Evolutionary conservation across 805 yeast genomes (phyloP), one percentile per base, ranked within the genome.

Genomic region (Candida boleticola): DNA sequence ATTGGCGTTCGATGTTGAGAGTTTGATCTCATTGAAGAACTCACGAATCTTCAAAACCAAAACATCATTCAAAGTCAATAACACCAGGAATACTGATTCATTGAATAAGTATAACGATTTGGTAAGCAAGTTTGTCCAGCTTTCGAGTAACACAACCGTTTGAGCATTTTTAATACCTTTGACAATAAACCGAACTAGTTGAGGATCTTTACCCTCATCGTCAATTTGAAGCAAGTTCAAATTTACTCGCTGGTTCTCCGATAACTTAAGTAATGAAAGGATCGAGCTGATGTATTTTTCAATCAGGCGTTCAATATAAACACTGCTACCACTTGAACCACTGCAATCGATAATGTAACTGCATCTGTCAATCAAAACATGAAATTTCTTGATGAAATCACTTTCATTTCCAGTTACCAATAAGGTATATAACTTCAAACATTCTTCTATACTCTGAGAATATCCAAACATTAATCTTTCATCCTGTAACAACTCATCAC

Each of bases 321-420:
- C n/a, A 34, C 20, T 17, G n/a, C n/a, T 20, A 13, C 14, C 36
- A 19, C 26, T 19, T 7, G 10, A 7, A 23, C 27, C 27, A 18
- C 18, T 16, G 22, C 16, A 14, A 6, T 29, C 40, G 4, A 26
- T 19, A 6, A 38, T 16, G n/a, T 31, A 30, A 21, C 36, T 49
- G 42, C 69, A 63, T 3, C 58, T 40, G 19, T 66, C 63, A 14
- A 80, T 59, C 21, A 78, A 50, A 5, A 58, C 47, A n/a, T 67
- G 58, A 25, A 80, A 71, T 32, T 68, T 68, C 1, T 60, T 61
- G 5, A 65, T 66, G 42, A 83, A 81, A 40, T 77, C 72, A 0
- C 64, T 39, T 49, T 84, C 90, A 11, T 74, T 65, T 0, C 88
- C 89, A 49, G 77, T 78, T 1, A 82, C 49, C 19, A 85, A 53